Evolutionary conservation across 345 rosid species (phyloP), one percentile per base, ranked within the genome.

Genomic region (Capsella bursapastoris): DNA sequence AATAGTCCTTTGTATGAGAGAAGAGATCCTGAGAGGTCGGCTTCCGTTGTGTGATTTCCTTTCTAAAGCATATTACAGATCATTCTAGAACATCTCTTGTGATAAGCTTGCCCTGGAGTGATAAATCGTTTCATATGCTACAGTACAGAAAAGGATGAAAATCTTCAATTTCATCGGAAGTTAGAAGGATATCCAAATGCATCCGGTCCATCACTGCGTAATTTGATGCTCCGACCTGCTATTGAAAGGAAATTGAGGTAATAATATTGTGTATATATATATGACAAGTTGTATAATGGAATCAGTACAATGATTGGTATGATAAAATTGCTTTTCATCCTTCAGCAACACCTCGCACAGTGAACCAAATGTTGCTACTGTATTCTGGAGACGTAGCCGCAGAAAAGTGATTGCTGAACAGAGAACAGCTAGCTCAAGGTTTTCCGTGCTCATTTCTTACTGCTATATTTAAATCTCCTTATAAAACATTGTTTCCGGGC

Each of bases 351-450:
- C 86, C 58, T 94, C 97, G 4, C 96, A 89, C 73, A 94, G 93
- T 74, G 98, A 91, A 83, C 97, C 98, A 49, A 87, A 94, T 82
- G 81, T 94, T 43, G 92, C 97, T 31, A 87, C 87, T 65, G 80
- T 87, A 53, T 90, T 94, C 78, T 86, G 98, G 95, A 81, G 96
- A 52, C 93, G 93, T 74, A 86, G 96, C 83, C 86, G 97, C 84
- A 85, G 86, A 83, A 96, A 90, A 87, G 95, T 86, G 72, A 90
- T 92, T 83, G 90, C 90, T 35, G 98, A 96, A 78, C 98, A 89
- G 80, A 84, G 96, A 81, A 96, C 98, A 71, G 95, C 96, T 70
- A 96, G 97, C 85, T 96, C 99, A 71, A 92, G 99, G 97, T 92
- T 70, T 63, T 57, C 58, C 40, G 43, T 75, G 67, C 75, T 72